phyloP scores from a whole-genome alignment of 73 alveolate genomes.

The Effrenium voratum region DNA sequence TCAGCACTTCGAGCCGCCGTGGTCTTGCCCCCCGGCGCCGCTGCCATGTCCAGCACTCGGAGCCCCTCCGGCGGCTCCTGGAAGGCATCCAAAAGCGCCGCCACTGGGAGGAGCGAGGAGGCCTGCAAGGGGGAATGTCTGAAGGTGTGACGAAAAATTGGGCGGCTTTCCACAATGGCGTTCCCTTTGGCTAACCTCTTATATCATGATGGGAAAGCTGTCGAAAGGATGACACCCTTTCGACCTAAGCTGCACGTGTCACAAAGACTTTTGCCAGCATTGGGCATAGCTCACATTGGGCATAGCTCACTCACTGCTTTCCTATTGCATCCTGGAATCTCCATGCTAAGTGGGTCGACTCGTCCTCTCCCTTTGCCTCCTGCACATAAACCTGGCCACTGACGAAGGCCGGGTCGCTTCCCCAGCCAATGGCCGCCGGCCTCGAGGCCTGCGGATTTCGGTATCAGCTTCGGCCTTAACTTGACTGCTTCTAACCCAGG shows the following conservation, averaged over 20 bases:
- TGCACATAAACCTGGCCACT: conserved; percentile 76
- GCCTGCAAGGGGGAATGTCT: not conserved
- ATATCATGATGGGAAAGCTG: no score
- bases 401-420: conserved; percentile 26
- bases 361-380: conserved; percentile 10
- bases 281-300: not conserved
- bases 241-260: not conserved
- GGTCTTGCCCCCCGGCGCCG: conserved; percentile 90
- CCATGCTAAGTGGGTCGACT: no score
- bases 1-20: not conserved
- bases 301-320: no score
- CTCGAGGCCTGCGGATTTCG: not conserved
- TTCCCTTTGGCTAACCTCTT: no score
- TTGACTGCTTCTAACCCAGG: no score
- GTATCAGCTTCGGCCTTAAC: no score
- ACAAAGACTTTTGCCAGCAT: not conserved
- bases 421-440: conserved; percentile 18
- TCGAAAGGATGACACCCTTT: no score
- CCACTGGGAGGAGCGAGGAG: conserved; percentile 78
- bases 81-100: conserved; percentile 58
- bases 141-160: not conserved
- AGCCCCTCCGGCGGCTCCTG: conserved; percentile 3
- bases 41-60: conserved; percentile 73
- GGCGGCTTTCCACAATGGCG: no score
- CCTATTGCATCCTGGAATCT: no score